Evolutionary conservation across 1,139 yeast genomes (phyloP), one percentile per base, ranked within the genome.

Genomic region (Kurtzmaniella quercitrusa): DNA sequence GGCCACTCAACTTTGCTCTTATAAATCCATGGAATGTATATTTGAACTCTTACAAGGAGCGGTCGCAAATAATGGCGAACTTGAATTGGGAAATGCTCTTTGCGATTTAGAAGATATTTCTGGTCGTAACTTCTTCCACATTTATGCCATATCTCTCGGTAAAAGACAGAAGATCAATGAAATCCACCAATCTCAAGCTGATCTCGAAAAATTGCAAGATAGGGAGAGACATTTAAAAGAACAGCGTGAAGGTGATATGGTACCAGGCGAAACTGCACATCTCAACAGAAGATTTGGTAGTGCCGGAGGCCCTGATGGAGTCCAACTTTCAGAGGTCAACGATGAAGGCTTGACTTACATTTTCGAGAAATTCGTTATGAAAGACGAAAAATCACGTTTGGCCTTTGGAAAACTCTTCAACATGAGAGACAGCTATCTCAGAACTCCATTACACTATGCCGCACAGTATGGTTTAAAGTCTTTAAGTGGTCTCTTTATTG

Each of bases 381-480:
- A 79, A 8, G 70, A 73, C 12, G 69, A 70, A 50, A n/a, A n/a
- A 9, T 40, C n/a, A 28, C 23, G 16, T 15, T n/a, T n/a, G 8
- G 33, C 35, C 20, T 18, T 4, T 23, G 45, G 16, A 3, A 39
- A 36, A 8, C 72, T 84, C 46, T 67, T 89, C 38, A 64, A 81
- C 42, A 81, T 83, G 36, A 75, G 76, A 39, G 98, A 93, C 59
- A 82, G 79, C 47, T 87, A 88, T 56, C 72, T 72, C 45, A 76
- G 97, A 49, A 85, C 96, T 1, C 96, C 98, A 0, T 68, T 93
- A 44, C 98, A 93, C 63, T 91, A 91, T 61, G 82, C 96, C 14
- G 84, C 95, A 1, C 95, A 88, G 55, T 88, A 83, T 59, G 98
- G 98, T 0, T 71, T 91, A 44, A 80, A 78, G 47, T 78, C 76